These are phyloP conservation scores for Pseudoneurospora amorphoporcata DNA, from an alignment of 495 filamentous ascomycete genomes.

Conservation along the genomic window DNA sequence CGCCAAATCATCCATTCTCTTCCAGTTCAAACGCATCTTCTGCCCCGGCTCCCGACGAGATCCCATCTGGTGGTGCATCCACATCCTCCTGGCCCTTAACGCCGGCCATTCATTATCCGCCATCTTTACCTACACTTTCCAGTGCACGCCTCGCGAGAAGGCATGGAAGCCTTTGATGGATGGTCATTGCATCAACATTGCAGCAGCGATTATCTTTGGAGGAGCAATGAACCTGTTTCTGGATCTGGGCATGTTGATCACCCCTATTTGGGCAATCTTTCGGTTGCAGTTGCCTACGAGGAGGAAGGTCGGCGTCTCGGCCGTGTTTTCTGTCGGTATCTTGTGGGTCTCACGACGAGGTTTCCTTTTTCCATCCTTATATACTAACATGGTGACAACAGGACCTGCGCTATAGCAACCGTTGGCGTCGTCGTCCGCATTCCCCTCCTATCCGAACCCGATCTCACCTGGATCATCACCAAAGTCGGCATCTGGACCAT, in stretches of 20 bases:
- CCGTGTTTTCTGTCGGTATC: slow-evolving; percentile 22
- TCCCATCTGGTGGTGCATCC: slow-evolving; percentile 20
- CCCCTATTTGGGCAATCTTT: slow-evolving; percentile 21
- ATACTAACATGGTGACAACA: not conserved
- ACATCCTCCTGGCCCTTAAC: slow-evolving; percentile 17
- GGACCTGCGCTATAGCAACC: slow-evolving; percentile 19
- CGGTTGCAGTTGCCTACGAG: slow-evolving; percentile 18
- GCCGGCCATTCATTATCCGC: slow-evolving; percentile 14
- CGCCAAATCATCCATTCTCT: slow-evolving; percentile 18
- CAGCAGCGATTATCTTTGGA: slow-evolving; percentile 9
- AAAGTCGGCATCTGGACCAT: slow-evolving; percentile 29
- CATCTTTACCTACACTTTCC: slow-evolving; percentile 20
- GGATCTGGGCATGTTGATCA: slow-evolving; percentile 20
- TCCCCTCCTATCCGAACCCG: slow-evolving; percentile 15
- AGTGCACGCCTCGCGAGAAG: slow-evolving; percentile 19
- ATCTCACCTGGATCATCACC: slow-evolving; percentile 18
- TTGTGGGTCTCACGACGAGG: slow-evolving; percentile 10
- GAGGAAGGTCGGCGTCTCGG: slow-evolving; percentile 22
- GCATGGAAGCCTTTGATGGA: slow-evolving; percentile 15
- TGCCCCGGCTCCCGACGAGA: slow-evolving; percentile 14
- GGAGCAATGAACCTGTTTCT: slow-evolving; percentile 21
- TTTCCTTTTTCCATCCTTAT: not conserved
- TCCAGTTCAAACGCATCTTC: slow-evolving; percentile 17
- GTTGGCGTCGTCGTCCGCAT: slow-evolving; percentile 19
- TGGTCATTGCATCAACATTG: slow-evolving; percentile 21